phyloP scores from a whole-genome alignment of 2,329 filamentous ascomycete genomes.

The Diaporthe ilicicola region DNA sequence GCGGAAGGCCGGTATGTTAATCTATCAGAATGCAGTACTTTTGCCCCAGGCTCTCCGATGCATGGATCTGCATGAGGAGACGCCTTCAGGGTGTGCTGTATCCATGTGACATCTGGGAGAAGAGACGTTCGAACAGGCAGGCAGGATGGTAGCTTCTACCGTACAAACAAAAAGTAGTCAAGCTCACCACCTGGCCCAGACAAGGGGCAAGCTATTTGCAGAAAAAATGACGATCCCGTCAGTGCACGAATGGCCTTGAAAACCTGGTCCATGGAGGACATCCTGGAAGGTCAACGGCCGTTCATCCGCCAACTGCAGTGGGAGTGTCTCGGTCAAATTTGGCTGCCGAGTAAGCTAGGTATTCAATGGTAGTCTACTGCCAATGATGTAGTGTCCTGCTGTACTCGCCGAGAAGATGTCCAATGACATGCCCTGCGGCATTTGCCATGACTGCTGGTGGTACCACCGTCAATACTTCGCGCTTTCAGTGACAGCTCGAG shows the following conservation, averaged over 20 bases:
- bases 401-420: no score
- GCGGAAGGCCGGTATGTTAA: not conserved
- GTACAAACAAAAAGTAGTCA: not conserved
- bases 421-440: not conserved
- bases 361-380: not conserved
- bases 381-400: not conserved
- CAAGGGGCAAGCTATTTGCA: not conserved
- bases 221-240: no score
- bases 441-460: not conserved
- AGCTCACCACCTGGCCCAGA: not conserved
- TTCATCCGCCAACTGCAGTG: not conserved
- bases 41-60: not conserved
- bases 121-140: not conserved
- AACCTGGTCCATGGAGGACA: not conserved
- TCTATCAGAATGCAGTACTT: not conserved
- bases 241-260: not conserved
- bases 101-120: not conserved
- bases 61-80: not conserved
- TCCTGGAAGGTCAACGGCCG: not conserved
- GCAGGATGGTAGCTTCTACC: not conserved
- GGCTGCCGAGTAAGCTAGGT: not conserved
- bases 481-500: not conserved
- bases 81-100: not conserved
- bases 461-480: not conserved
- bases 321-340: not conserved